Base-by-base conservation (phyloP, 2,329 filamentous ascomycete genomes). In the Parasarocladium wereldwijsianum region DNA sequence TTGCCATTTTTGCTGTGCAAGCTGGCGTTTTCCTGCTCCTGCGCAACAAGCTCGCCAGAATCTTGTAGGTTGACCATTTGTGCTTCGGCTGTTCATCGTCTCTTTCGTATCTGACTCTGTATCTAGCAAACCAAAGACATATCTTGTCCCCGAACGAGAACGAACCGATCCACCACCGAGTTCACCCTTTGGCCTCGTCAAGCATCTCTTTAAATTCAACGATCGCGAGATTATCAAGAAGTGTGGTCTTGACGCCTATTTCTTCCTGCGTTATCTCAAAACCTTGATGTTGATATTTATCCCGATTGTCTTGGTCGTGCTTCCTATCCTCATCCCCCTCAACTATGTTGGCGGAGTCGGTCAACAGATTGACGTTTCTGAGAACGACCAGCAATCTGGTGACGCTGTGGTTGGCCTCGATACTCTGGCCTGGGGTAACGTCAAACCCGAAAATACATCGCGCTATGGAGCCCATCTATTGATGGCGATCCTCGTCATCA, bases 241-340 rank as follows among this genome's bases (percentile, higher is more conserved):
- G 53, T 94, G 87, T 42, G 90, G 90, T 12, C 69, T 98, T 8
- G 90, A 98, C 49, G 85, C 87, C 45, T 98, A 93, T 57, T 93
- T 96, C 60, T 98, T 98, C 52, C 65, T 98, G 1, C 80, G 92
- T 37, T 98, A 93, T 46, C 68, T 73, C 10, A 69, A 69, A 39
- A 68, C 46, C 51, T 70, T 96, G 5, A 67, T 96, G 24, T 76
- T 93, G 47, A 93, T 98, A 37, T 96, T 98, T 49, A 58, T 93
- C 22, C 85, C 90, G 2, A 73, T 93, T 33, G 74, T 80, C 9
- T 41, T 71, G 16, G 46, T 94, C 29, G 76, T 93, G 17, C 62
- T 94, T 32, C 90, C 90, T 0, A 78, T 94, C 15, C 60, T 98
- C 24, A 58, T 96, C 3, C 86, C 90, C 0, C 52, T 98, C 38